Evolutionary conservation across 1,139 yeast species (phyloP), one percentile per base, ranked within the genome.

Genomic region (Suhomyces chickasaworum): DNA sequence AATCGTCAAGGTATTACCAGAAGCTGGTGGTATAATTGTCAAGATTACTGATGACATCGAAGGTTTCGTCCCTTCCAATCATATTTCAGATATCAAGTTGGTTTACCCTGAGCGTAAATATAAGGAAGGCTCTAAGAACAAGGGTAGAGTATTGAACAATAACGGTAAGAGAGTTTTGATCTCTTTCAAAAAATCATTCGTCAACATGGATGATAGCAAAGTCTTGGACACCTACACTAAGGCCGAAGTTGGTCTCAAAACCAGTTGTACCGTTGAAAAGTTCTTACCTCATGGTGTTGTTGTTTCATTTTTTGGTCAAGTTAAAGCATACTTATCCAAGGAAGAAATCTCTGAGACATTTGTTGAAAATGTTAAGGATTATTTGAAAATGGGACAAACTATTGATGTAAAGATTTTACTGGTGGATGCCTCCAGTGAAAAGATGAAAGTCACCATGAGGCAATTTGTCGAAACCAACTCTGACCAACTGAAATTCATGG

Each of bases 51-150:
- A 82, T 41, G 78, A 77, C 3, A 86, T 89, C 54, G 83, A 79
- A 45, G 99, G 90, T 3, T 71, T 78, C 54, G 98, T 89, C 27
- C 87, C 90, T 17, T 74, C 83, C 25, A 63, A 73, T 33, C 97
- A 91, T 58, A 81, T 93, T 66, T 85, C 96, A 54, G 99, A 93
- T 64, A 78, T 87, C 50, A 86, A 83, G 61, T 74, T 93, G 53
- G 82, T 84, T 7, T 86, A 90, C 61, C 99, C 99, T 5, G 98
- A 93, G 66, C 81, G 93, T 71, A 89, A 90, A 62, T 93, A 84
- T 75, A 89, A 88, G 65, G 81, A 81, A 42, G 98, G 97, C 8
- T 72, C 85, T 41, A 86, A 84, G 55, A 87, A 88, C 33, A 86
- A 79, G 59, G 95, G 86, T 51, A 81, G 97, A 66, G 81, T 79